Conservation (phyloP, 805 yeast genomes). For the Candida alai region DNA sequence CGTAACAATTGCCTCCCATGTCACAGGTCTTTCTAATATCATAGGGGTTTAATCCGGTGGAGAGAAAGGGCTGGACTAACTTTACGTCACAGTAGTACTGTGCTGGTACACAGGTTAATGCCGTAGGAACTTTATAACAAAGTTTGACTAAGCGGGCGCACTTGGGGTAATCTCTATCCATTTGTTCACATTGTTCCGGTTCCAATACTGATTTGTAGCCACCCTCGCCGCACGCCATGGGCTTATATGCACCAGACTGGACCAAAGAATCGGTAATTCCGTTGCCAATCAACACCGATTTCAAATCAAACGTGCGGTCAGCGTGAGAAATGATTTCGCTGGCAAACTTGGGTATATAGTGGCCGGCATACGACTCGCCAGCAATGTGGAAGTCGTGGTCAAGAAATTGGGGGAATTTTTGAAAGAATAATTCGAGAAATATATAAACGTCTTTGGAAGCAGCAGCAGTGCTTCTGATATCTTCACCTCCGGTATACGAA, state of each 20-base stretch:
- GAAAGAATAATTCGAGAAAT: slow-evolving; percentile 78
- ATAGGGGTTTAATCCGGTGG: slow-evolving; percentile 60
- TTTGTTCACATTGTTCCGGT: slow-evolving; percentile 28
- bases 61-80: slow-evolving; percentile 27
- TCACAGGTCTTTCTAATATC: slow-evolving; percentile 57
- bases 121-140: slow-evolving; percentile 29
- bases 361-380: slow-evolving; percentile 94
- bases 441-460: slow-evolving; percentile 88
- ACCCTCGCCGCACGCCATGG: slow-evolving; percentile 46
- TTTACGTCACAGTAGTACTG: slow-evolving; percentile 25
- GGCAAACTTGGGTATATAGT: slow-evolving; percentile 89
- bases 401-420: slow-evolving; percentile 69
- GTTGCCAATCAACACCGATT: slow-evolving; percentile 42
- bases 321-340: slow-evolving; percentile 69
- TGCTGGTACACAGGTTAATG: slow-evolving; percentile 42
- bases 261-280: slow-evolving; percentile 43
- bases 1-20: slow-evolving; percentile 51
- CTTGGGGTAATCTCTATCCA: slow-evolving; percentile 32
- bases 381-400: slow-evolving; percentile 73
- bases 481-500: slow-evolving; percentile 64
- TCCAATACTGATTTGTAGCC: slow-evolving; percentile 36
- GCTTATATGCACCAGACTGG: slow-evolving; percentile 37
- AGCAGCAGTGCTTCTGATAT: slow-evolving; percentile 65
- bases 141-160: slow-evolving; percentile 28
- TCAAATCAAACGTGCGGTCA: slow-evolving; percentile 41